Percentiles rank a stretch among this genome's conserved stretches.
These are phyloP conservation scores for Avena atlantica DNA, from an alignment of 176 grass and related monocot species.

Conservation along the genomic window DNA sequence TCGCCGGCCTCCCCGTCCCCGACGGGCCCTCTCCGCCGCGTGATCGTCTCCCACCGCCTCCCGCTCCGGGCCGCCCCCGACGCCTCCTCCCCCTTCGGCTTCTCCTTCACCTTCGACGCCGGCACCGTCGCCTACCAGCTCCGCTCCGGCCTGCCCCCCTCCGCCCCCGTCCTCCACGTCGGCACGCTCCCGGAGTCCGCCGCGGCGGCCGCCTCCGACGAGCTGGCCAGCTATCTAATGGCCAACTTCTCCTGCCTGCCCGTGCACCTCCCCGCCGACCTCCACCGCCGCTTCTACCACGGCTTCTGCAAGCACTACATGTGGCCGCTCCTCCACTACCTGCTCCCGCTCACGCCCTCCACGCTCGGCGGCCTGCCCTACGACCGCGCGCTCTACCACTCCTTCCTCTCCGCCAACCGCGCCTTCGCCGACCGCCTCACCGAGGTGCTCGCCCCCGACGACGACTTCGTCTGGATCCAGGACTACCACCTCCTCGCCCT, in stretches of 20 bases:
- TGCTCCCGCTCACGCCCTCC: conserved; percentile 77
- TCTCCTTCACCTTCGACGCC: conserved; percentile 58
- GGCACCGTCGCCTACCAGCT: conserved; percentile 74
- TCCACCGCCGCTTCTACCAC: conserved; percentile 86
- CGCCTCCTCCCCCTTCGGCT: conserved; percentile 55
- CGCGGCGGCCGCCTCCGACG: conserved; percentile 47
- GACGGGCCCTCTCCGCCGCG: conserved; percentile 43
- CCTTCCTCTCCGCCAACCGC: conserved; percentile 92
- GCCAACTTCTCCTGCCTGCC: conserved; percentile 73
- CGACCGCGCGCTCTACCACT: conserved; percentile 84
- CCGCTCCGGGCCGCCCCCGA: conserved; percentile 57
- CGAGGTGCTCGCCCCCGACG: conserved; percentile 82
- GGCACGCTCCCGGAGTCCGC: conserved; percentile 59
- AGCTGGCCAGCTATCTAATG: conserved; percentile 63
- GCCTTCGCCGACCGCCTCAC: conserved; percentile 87
- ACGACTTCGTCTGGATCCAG: conserved; percentile 94
- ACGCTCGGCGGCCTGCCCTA: conserved; percentile 75
- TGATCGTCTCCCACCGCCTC: conserved; percentile 82
- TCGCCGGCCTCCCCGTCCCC: conserved; percentile 32
- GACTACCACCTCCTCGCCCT: conserved; percentile 94
- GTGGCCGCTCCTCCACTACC: conserved; percentile 95
- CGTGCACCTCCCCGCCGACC: conserved; percentile 70
- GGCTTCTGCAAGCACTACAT: conserved; percentile 99
- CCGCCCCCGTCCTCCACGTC: conserved; percentile 66
- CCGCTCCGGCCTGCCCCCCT: conserved; percentile 59